Conservation (phyloP, 2,329 filamentous ascomycete species). For the Colletotrichum tanaceti region DNA sequence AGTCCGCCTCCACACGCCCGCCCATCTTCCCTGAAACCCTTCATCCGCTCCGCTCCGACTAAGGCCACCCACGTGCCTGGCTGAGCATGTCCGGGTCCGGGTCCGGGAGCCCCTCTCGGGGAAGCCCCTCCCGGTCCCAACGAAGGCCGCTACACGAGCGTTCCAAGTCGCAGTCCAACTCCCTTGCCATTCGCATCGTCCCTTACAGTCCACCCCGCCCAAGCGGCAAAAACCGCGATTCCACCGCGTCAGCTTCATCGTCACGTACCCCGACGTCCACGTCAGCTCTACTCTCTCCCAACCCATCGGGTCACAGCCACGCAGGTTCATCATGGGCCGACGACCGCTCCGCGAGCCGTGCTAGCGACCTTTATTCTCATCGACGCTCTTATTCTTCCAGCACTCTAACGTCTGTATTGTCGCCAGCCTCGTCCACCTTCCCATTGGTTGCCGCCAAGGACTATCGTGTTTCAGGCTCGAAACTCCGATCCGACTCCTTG, state of each 20-base stretch:
- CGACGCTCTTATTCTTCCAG: conserved; percentile 46
- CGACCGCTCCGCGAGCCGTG: conserved; percentile 26
- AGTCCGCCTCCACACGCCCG: conserved; percentile 38
- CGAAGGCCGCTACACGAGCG: conserved; percentile 54
- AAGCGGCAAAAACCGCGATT: conserved; percentile 40
- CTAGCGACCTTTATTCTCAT: conserved; percentile 31
- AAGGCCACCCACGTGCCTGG: conserved; percentile 16
- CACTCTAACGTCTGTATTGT: conserved; percentile 34
- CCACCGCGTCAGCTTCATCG: conserved; percentile 40
- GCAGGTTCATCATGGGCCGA: conserved; percentile 21
- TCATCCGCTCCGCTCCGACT: not conserved
- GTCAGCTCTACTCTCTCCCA: conserved; percentile 29
- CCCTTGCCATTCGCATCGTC: conserved; percentile 59
- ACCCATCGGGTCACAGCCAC: conserved; percentile 26
- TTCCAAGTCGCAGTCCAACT: conserved; percentile 56
- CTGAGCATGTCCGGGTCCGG: conserved; percentile 46
- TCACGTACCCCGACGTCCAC: conserved; percentile 34
- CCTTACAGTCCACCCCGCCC: conserved; percentile 60
- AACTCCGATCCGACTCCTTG: conserved; percentile 52
- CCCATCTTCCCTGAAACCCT: not conserved
- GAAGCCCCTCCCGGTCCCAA: conserved; percentile 44
- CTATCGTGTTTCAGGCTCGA: conserved; percentile 60
- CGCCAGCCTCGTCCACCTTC: conserved; percentile 40
- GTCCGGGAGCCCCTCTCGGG: conserved; percentile 41
- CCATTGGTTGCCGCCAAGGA: conserved; percentile 53